Base-by-base conservation (phyloP, 2,329 filamentous ascomycete genomes). In the Thielaviopsis ethacetica region DNA sequence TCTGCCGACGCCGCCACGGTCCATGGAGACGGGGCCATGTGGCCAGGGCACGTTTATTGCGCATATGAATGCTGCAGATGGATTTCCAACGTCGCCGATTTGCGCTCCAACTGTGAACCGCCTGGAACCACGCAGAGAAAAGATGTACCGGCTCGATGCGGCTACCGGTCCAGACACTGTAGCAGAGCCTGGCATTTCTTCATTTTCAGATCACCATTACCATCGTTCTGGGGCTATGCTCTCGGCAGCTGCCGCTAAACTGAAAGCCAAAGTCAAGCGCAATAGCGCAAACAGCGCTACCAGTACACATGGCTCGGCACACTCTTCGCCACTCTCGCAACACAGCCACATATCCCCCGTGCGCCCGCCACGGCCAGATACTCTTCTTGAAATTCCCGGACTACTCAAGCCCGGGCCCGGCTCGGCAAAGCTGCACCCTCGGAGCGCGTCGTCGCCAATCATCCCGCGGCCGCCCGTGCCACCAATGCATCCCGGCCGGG, bases 401-500 rank as follows among this genome's bases (percentile, higher is more conserved):
- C 47, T 60, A 6, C 49, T 60, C 5, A 41, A 41, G 9, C 59
- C 59, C 5, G 26, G 10, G 6, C 21, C 49, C 9, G 54, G 58
- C 12, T 60, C 55, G 3, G 21, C 17, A 26, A 60, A 60, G 51
- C 41, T 60, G 15, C 59, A 60, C 34, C 59, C 59, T 7, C 49
- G 54, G 9, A 60, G 59, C 50, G 54, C 59, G 3, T 50, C 47
- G 26, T 54, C 54, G 9, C 59, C 59, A 10, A 60, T 58, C 22
- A 38, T 60, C 15, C 51, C 59, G n/a, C 51, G 52, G 2, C 38
- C 59, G 19, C 59, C 59, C 34, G 52, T 61, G n/a, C 59, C 59
- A 19, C 56, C 56, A 30, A 58, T 61, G 56, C 59, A 61, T 54
- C 59, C 59, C 13, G 59, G 59, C 2, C 56, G 59, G 21, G 47